Base-by-base conservation (phyloP, 1,284 basidiomycete species). In the Cutaneotrichosporon cyanovorans region DNA sequence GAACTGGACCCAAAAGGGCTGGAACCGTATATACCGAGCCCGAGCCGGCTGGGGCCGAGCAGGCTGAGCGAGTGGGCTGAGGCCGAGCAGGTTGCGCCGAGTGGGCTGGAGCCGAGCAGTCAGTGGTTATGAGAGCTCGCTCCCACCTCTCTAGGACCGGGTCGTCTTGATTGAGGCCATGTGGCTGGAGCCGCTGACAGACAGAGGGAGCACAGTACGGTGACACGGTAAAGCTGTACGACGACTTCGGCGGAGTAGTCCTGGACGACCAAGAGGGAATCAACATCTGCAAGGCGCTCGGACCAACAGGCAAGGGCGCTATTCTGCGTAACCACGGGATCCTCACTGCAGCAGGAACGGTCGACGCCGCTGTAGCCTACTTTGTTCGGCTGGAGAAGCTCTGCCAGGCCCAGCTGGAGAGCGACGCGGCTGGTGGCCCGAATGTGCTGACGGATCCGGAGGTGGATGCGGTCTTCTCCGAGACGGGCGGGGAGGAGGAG, bases 361-460 rank as follows among this genome's bases (percentile, higher is more conserved):
- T 63, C 25, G 64, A 61, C 33, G 61, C 63, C 3, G 55, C 57
- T 8, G 58, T 60, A 7, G 59, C 60, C 8, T 57, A 55, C 48
- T 66, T 62, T 35, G 47, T 58, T n/a, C 53, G 53, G 5, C 51
- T 61, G 20, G 61, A 63, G 45, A 48, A 50, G 22, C 50, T 59
- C 15, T 66, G 64, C 53, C 46, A 60, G 37, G 50, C 59, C 1
- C 63, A 66, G 46, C 56, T 66, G 2, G 37, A 49, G 21, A 51
- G 58, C 15, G 64, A 65, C 38, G 60, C 61, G 5, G 51, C 55
- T 0, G 53, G 52, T 11, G 68, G 74, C 16, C 53, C 66, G 36
- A 73, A 74, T 22, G 81, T 82, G 41, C 78, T 79, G 14, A 60
- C 70, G 19, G 73, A 76, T 23, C 66, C 73, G 16, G 80, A 83